These are phyloP conservation scores for Dentipellis sp. DNA, from an alignment of 768 basidiomycete genomes.

Conservation along the genomic window DNA sequence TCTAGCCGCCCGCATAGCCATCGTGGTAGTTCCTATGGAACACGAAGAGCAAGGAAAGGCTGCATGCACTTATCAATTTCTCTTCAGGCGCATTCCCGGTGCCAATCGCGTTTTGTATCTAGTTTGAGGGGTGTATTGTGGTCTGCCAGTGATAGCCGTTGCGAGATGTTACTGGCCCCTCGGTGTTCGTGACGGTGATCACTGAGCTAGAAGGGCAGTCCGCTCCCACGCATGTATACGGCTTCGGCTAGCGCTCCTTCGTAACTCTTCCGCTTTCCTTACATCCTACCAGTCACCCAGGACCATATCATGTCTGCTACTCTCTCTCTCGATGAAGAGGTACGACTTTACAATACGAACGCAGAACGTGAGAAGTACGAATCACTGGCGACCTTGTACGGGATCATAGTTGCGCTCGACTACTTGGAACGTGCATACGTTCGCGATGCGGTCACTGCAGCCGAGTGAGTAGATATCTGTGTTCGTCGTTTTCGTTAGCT, in stretches of 20 bases:
- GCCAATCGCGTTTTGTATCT: no score
- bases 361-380: conserved; percentile 85
- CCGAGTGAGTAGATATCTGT: conserved; percentile 59
- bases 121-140: no score
- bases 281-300: not conserved
- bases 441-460: conserved; percentile 82
- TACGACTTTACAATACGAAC: conserved; percentile 78
- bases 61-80: no score
- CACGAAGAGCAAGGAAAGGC: no score
- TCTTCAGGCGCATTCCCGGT: no score
- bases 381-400: conserved; percentile 82
- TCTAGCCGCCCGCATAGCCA: no score
- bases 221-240: not conserved
- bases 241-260: not conserved
- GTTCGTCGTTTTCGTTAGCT: conserved; percentile 20
- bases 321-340: conserved; percentile 83
- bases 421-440: conserved; percentile 96
- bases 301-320: conserved; percentile 6
- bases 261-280: not conserved
- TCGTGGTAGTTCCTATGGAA: no score
- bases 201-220: not conserved
- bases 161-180: no score
- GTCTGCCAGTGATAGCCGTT: no score
- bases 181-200: no score
- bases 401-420: conserved; percentile 82